Evolutionary conservation across 2,329 filamentous ascomycete species (phyloP).

Genomic region (Leptoxyphium fumago): DNA sequence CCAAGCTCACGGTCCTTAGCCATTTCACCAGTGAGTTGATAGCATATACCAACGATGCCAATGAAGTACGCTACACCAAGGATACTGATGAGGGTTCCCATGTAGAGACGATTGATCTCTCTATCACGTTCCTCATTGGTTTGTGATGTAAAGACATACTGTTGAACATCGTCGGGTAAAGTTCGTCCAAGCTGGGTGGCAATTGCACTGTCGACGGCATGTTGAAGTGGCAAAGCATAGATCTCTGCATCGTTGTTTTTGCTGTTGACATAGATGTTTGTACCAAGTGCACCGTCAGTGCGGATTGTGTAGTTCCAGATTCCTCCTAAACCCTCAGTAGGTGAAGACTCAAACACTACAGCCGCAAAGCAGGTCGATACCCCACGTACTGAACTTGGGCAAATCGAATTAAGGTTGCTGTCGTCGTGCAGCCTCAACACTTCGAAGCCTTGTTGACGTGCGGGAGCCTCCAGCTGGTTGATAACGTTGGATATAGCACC

Average conservation of each 20-base stretch:
- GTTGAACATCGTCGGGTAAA: constrained; percentile 23
- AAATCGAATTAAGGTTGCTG: constrained; percentile 44
- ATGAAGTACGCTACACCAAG: constrained; percentile 65
- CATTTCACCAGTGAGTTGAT: constrained; percentile 72
- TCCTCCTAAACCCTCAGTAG: constrained; percentile 46
- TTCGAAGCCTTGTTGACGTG: constrained; percentile 39
- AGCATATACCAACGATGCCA: constrained; percentile 62
- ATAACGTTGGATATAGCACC: constrained; percentile 63
- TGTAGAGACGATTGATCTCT: constrained; percentile 54
- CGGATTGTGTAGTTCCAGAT: constrained; percentile 70
- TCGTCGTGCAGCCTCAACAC: constrained; percentile 41
- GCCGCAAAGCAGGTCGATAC: constrained; percentile 60
- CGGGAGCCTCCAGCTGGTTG: constrained; percentile 40
- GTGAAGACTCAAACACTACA: constrained; percentile 59
- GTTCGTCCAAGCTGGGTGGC: constrained; percentile 6
- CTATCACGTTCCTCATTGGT: constrained; percentile 52
- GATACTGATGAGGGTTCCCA: constrained; percentile 59
- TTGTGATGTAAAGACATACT: constrained; percentile 61
- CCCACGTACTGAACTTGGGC: constrained; percentile 40
- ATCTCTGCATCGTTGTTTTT: constrained; percentile 57
- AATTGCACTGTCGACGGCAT: constrained; percentile 60
- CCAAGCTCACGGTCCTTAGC: constrained; percentile 75
- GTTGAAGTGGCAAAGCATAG: constrained; percentile 66
- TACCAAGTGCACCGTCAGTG: constrained; percentile 12
- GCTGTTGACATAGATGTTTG: constrained; percentile 56